These are phyloP conservation scores for Paspalum notatum DNA, from an alignment of 176 grass and related monocot genomes.

Conservation along the genomic window DNA sequence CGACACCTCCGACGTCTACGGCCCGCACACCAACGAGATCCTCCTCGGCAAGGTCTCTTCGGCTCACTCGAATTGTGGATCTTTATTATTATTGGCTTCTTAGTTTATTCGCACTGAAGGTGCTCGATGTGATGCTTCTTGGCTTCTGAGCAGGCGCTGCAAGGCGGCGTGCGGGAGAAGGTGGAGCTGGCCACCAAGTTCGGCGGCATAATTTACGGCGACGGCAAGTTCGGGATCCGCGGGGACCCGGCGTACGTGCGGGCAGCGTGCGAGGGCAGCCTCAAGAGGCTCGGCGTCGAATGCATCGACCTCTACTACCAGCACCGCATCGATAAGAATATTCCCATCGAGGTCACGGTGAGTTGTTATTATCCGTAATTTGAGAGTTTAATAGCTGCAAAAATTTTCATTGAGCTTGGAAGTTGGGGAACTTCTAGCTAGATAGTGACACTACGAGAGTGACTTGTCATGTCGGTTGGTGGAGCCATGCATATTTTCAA, in stretches of 20 bases:
- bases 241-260: conserved; percentile 52
- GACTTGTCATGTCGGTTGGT: no score
- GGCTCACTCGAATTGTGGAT: no score
- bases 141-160: conserved; percentile 70
- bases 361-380: background rate
- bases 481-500: no score
- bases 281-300: conserved; percentile 52
- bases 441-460: no score
- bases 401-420: no score
- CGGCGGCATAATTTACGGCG: conserved; percentile 20
- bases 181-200: conserved; percentile 72
- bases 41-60: conserved; percentile 72
- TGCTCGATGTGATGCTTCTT: conserved; percentile 67
- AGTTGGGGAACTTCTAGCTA: no score
- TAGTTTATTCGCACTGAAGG: no score
- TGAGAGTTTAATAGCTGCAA: no score
- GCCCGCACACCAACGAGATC: conserved; percentile 72
- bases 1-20: conserved; percentile 77
- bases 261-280: conserved; percentile 48
- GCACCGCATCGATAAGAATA: conserved; percentile 39
- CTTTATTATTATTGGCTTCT: no score
- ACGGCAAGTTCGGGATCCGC: conserved; percentile 7
- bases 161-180: conserved; percentile 44
- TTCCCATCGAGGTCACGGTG: conserved; percentile 50
- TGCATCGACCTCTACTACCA: conserved; percentile 72